Evolutionary conservation across 2,329 filamentous ascomycete genomes (phyloP).

Genomic region (Scedosporium aurantiacum): DNA sequence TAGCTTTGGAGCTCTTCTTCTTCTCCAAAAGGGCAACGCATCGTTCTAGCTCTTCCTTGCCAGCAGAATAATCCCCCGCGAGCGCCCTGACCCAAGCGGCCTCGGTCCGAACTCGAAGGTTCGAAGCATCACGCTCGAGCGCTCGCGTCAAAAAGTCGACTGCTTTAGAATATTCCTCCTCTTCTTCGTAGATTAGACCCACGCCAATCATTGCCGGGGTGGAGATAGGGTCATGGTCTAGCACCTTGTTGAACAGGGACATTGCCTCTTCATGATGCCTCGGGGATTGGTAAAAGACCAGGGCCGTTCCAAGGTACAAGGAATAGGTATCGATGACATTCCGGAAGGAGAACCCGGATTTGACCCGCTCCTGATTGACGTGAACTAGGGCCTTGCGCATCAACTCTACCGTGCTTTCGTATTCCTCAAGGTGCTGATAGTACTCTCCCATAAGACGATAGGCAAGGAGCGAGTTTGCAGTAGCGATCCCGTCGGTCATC

Average conservation of each 20-base stretch:
- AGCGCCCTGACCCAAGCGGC: constrained; percentile 87
- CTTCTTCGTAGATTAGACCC: constrained; percentile 85
- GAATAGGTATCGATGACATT: constrained; percentile 66
- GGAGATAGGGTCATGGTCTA: constrained; percentile 63
- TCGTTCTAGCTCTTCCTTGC: constrained; percentile 57
- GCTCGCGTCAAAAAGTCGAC: constrained; percentile 72
- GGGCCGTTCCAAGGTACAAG: constrained; percentile 69
- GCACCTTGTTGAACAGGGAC: constrained; percentile 69
- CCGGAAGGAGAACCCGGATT: constrained; percentile 57
- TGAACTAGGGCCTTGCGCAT: constrained; percentile 63
- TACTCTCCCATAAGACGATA: constrained; percentile 76
- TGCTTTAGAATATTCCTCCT: constrained; percentile 76
- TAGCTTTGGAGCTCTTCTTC: constrained; percentile 40
- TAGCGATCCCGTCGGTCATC: constrained; percentile 64
- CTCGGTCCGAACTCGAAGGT: constrained; percentile 73
- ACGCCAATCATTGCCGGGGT: constrained; percentile 80
- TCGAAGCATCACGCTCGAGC: constrained; percentile 57
- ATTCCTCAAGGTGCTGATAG: constrained; percentile 74
- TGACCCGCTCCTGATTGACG: constrained; percentile 46
- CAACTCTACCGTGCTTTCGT: constrained; percentile 68
- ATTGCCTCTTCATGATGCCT: constrained; percentile 84
- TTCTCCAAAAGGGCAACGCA: constrained; percentile 56
- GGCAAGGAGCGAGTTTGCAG: constrained; percentile 62
- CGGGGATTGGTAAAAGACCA: constrained; percentile 84
- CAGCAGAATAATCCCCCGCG: constrained; percentile 60